Conservation (phyloP, 106 monocot genomes). For the Dioscorea alata region DNA sequence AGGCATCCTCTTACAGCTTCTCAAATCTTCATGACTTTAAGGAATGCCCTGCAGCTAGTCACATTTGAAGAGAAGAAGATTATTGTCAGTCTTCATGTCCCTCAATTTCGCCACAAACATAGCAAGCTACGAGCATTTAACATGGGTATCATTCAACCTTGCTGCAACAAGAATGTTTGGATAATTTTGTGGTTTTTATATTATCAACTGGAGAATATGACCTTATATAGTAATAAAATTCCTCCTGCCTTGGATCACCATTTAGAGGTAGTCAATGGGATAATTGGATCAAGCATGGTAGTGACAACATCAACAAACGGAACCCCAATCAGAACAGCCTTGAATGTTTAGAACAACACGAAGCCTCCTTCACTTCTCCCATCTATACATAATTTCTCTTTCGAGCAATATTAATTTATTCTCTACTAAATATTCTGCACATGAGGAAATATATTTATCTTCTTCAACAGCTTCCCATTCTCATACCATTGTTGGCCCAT, state of each 20-base stretch:
- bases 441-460: too few relatives aligned
- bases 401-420: too few relatives aligned
- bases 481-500: too few relatives aligned
- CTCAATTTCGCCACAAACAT: conserved; percentile 88
- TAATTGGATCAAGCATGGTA: conserved; percentile 94
- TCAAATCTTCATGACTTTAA: too few relatives aligned
- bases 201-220: conserved; percentile 90
- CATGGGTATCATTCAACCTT: conserved; percentile 90
- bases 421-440: too few relatives aligned
- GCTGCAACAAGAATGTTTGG: conserved; percentile 93
- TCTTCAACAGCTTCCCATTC: too few relatives aligned
- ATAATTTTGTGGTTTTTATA: conserved; percentile 69
- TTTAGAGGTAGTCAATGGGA: conserved; percentile 89
- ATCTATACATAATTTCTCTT: conserved; percentile 83
- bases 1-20: too few relatives aligned
- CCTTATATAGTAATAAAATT: conserved; percentile 83
- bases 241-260: conserved; percentile 82
- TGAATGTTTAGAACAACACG: conserved; percentile 92
- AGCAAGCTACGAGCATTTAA: conserved; percentile 87
- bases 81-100: conserved; percentile 80
- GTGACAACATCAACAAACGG: conserved; percentile 98
- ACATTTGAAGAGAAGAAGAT: too few relatives aligned
- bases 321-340: conserved; percentile 78
- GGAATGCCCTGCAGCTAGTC: too few relatives aligned
- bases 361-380: conserved; percentile 98